Conservation (phyloP, 2,329 filamentous ascomycete species). For the Trichoderma cornu-damae region DNA sequence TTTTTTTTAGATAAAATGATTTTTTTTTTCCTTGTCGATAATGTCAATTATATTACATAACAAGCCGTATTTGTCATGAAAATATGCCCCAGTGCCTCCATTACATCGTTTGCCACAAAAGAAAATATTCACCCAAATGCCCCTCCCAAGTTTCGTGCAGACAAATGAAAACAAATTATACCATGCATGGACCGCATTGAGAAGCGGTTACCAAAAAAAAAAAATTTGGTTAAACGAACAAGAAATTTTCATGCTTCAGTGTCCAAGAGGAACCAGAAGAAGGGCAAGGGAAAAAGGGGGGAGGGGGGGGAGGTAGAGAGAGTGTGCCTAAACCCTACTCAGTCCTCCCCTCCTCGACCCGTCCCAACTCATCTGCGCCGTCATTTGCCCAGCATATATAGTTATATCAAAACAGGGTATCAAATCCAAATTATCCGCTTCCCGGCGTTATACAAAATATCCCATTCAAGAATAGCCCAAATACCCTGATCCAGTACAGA, state of each 20-base stretch:
- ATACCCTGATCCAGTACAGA: slow-evolving; percentile 24
- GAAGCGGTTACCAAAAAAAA: not conserved
- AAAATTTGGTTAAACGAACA: not conserved
- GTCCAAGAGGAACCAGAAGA: not conserved
- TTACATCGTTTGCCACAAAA: not conserved
- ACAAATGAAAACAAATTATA: slow-evolving; percentile 10
- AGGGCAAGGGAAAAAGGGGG: not conserved
- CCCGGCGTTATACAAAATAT: slow-evolving; percentile 1
- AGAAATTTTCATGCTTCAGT: not conserved
- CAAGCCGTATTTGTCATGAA: slow-evolving; percentile 11
- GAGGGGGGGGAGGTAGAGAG: not conserved
- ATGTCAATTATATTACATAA: slow-evolving; percentile 3
- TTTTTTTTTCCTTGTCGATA: not conserved
- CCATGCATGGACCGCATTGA: not conserved
- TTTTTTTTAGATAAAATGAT: not conserved
- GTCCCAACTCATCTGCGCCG: slow-evolving; percentile 8
- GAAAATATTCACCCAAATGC: not conserved
- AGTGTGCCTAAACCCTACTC: not conserved
- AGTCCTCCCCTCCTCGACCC: not conserved
- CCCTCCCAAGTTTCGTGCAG: not conserved
- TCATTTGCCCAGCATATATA: slow-evolving; percentile 14
- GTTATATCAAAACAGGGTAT: slow-evolving; percentile 24
- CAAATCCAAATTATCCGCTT: slow-evolving; percentile 20
- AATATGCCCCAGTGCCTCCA: slow-evolving; percentile 8
- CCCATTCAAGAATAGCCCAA: slow-evolving; percentile 19